Evolutionary conservation across 2,329 filamentous ascomycete species (phyloP).

Genomic region (Phaeoacremonium minimum): DNA sequence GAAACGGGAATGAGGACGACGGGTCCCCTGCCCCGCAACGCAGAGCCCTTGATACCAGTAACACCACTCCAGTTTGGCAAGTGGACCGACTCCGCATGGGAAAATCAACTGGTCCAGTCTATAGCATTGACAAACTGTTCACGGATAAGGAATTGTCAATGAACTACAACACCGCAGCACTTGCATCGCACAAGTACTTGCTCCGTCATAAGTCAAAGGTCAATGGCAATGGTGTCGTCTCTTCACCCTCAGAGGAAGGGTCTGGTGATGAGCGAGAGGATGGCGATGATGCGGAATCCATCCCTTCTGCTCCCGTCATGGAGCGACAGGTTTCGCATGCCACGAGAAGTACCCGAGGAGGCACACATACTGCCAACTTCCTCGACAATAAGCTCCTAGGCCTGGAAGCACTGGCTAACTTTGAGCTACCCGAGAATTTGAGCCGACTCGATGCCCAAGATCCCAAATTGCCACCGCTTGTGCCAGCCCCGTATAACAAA

Average conservation of each 20-base stretch:
- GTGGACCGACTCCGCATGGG: slow-evolving; percentile 52
- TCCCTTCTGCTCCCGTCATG: slow-evolving; percentile 50
- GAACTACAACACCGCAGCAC: slow-evolving; percentile 59
- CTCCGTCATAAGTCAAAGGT: slow-evolving; percentile 50
- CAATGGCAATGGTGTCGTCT: slow-evolving; percentile 43
- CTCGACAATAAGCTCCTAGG: slow-evolving; percentile 54
- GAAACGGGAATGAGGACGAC: slow-evolving; percentile 56
- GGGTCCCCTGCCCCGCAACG: slow-evolving; percentile 58
- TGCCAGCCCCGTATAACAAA: slow-evolving; percentile 56
- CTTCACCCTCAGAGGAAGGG: slow-evolving; percentile 49
- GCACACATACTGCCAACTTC: slow-evolving; percentile 48
- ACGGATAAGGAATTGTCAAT: slow-evolving; percentile 66
- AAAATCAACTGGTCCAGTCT: slow-evolving; percentile 55
- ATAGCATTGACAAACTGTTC: slow-evolving; percentile 67
- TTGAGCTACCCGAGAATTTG: slow-evolving; percentile 55
- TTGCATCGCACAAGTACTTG: slow-evolving; percentile 59
- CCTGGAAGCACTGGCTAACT: slow-evolving; percentile 55
- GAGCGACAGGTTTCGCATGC: slow-evolving; percentile 61
- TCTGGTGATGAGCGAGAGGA: slow-evolving; percentile 46
- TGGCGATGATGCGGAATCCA: slow-evolving; percentile 41
- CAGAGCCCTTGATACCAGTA: slow-evolving; percentile 50
- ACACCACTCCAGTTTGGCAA: slow-evolving; percentile 59
- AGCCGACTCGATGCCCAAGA: slow-evolving; percentile 51
- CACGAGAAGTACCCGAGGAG: slow-evolving; percentile 57
- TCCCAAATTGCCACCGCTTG: slow-evolving; percentile 54